These are phyloP conservation scores for Picochlorum sp. DNA, from an alignment of 139 green algal species.

Conservation along the genomic window DNA sequence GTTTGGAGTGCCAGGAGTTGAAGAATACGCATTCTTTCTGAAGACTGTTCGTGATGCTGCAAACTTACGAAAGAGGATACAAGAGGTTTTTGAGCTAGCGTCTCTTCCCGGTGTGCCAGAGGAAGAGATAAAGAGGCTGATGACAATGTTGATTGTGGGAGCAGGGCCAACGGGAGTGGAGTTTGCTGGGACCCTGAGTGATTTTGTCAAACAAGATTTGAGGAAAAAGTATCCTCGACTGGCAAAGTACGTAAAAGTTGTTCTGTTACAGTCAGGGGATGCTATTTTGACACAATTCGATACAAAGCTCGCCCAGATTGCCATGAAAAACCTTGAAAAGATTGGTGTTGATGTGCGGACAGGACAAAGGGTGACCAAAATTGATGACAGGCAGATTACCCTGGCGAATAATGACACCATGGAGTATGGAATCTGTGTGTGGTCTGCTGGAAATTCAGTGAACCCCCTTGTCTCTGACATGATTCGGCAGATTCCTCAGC, in stretches of 20 bases:
- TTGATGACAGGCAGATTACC: conserved; percentile 31
- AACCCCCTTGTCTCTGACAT: conserved; percentile 22
- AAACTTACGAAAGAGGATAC: conserved; percentile 49
- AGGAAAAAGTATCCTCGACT: conserved; percentile 23
- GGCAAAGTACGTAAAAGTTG: conserved; percentile 40
- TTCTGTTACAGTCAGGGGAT: conserved; percentile 58
- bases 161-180: conserved; percentile 77
- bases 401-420: conserved; percentile 60
- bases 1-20: conserved; percentile 78
- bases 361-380: conserved; percentile 52
- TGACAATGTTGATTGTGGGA: conserved; percentile 78
- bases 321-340: conserved; percentile 52
- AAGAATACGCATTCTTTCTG: conserved; percentile 68
- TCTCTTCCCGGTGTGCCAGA: conserved; percentile 41
- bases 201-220: conserved; percentile 36
- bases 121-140: conserved; percentile 43
- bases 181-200: conserved; percentile 62
- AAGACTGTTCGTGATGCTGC: conserved; percentile 48
- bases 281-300: conserved; percentile 64
- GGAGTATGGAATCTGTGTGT: conserved; percentile 78
- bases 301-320: conserved; percentile 62
- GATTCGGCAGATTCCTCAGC: background rate
- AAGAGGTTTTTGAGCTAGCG: conserved; percentile 60
- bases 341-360: conserved; percentile 59
- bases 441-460: conserved; percentile 78